phyloP scores from a whole-genome alignment of 2,329 filamentous ascomycete genomes.

The Neurospora sp. region DNA sequence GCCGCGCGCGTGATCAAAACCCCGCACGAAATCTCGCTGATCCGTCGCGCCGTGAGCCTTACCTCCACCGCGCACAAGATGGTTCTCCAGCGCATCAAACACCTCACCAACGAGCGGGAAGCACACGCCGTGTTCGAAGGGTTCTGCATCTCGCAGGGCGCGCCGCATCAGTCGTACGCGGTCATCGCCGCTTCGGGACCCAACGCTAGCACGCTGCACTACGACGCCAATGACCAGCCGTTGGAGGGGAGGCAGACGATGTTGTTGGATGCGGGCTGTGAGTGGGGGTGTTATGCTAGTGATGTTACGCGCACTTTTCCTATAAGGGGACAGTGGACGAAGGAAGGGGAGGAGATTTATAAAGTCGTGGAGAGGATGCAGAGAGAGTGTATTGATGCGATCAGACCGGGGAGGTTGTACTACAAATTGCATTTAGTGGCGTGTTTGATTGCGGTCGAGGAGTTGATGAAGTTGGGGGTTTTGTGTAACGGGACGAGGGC shows the following conservation, averaged over 20 bases:
- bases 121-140: conserved; percentile 70
- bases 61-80: conserved; percentile 64
- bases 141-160: conserved; percentile 61
- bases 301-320: conserved; percentile 88
- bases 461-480: conserved; percentile 62
- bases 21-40: conserved; percentile 72
- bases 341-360: conserved; percentile 65
- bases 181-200: conserved; percentile 77
- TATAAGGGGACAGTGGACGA: conserved; percentile 55
- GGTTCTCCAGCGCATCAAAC: conserved; percentile 54
- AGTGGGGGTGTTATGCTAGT: conserved; percentile 76
- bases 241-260: conserved; percentile 62
- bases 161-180: conserved; percentile 72
- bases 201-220: conserved; percentile 84
- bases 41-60: conserved; percentile 71
- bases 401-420: conserved; percentile 61
- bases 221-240: conserved; percentile 66
- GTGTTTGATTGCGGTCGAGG: conserved; percentile 59
- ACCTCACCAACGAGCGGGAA: conserved; percentile 67
- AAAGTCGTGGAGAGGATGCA: conserved; percentile 76
- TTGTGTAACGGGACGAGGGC: conserved; percentile 50
- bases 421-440: conserved; percentile 64
- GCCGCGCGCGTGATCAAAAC: conserved; percentile 73
- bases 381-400: conserved; percentile 54
- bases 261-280: conserved; percentile 78